Evolutionary conservation across 306 rosid genomes (phyloP).

Genomic region (Acacia crassicarpa): DNA sequence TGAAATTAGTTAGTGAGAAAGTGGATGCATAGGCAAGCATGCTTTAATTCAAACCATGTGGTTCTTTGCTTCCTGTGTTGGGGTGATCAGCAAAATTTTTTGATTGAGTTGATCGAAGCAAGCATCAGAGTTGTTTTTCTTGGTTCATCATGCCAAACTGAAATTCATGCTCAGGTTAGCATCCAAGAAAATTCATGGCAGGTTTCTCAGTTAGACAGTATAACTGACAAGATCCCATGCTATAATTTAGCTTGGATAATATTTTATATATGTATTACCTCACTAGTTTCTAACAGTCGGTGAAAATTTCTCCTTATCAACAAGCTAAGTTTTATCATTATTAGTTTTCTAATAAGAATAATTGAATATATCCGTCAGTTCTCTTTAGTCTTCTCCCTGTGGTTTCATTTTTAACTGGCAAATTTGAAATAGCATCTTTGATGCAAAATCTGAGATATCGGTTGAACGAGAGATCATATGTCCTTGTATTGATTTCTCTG

Average conservation of each 20-base stretch:
- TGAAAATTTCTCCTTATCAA: background rate
- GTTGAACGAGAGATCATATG: background rate
- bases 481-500: background rate
- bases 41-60: no score
- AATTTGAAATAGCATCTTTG: background rate
- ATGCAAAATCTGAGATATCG: background rate
- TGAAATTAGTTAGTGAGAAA: no score
- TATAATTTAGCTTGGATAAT: background rate
- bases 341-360: background rate
- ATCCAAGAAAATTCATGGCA: background rate
- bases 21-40: no score
- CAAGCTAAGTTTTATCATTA: background rate
- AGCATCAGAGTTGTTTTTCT: background rate
- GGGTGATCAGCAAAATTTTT: no score
- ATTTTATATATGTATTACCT: background rate
- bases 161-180: background rate
- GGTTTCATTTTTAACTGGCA: background rate
- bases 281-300: background rate
- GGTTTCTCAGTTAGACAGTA: background rate
- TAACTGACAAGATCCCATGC: background rate
- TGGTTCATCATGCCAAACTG: background rate
- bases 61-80: background rate
- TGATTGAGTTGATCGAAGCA: background rate
- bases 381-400: background rate
- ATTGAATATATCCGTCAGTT: background rate